Conservation (phyloP, 163 green algal genomes). For the Scenedesmus sp. region DNA sequence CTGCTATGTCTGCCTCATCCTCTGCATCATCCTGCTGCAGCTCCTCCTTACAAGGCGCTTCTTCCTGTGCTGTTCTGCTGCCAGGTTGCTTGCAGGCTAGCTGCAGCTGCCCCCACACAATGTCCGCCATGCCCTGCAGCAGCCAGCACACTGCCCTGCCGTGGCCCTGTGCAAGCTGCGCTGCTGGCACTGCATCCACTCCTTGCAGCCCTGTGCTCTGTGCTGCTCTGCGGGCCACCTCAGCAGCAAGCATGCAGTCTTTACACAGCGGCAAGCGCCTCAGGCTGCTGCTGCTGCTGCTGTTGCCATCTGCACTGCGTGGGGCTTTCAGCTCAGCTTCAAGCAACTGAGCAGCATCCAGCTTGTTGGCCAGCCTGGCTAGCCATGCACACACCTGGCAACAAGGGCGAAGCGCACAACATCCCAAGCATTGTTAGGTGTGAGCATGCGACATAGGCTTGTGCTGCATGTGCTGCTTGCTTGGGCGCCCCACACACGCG, state of each 20-base stretch:
- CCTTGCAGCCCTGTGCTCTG: conserved; percentile 45
- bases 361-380: not conserved
- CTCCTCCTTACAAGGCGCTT: not conserved
- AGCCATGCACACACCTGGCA: conserved; percentile 23
- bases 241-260: conserved; percentile 63
- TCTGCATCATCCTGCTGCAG: conserved; percentile 1
- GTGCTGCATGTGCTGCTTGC: not conserved
- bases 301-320: not conserved
- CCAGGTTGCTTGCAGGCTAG: not conserved
- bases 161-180: conserved; percentile 52
- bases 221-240: conserved; percentile 57
- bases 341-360: conserved; percentile 12
- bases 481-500: not conserved
- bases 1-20: conserved; percentile 25
- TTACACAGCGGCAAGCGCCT: conserved; percentile 1
- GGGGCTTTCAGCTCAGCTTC: conserved; percentile 2
- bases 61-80: not conserved
- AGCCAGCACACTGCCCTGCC: conserved; percentile 57
- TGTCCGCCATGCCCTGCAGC: conserved; percentile 50
- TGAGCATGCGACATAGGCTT: not conserved
- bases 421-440: not conserved
- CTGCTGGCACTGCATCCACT: conserved; percentile 28
- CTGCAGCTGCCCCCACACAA: conserved; percentile 12
- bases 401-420: not conserved
- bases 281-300: not conserved